Percentiles rank a stretch among this genome's conserved stretches.
Conservation (phyloP, 192 early-diverging fungal genomes). For the Entrophospora sp. region DNA sequence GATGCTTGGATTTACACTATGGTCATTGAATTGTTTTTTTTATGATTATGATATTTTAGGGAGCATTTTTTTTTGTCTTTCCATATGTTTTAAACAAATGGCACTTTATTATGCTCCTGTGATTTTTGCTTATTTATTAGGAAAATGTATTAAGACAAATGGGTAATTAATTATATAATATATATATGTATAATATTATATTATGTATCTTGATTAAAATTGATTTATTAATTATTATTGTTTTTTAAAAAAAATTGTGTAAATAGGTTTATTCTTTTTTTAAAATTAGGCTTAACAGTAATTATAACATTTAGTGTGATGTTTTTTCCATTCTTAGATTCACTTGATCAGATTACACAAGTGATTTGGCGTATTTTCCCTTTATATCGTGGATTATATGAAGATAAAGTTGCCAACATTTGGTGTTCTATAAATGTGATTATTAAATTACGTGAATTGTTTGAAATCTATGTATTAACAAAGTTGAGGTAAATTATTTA, state of each 20-base stretch:
- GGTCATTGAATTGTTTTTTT: conserved; percentile 61
- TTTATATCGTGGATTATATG: conserved; percentile 85
- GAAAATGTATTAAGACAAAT: conserved; percentile 49
- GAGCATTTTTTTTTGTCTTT: conserved; percentile 70
- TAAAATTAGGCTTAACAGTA: conserved; percentile 67
- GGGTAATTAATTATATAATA: conserved; percentile 27
- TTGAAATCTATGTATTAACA: conserved; percentile 50
- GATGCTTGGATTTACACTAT: conserved; percentile 89
- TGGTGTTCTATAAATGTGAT: conserved; percentile 90
- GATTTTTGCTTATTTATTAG: conserved; percentile 83
- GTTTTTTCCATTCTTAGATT: conserved; percentile 62
- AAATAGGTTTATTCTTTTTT: conserved; percentile 43
- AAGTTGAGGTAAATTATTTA: conserved; percentile 51
- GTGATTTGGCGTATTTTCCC: conserved; percentile 84
- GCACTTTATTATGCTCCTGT: conserved; percentile 87
- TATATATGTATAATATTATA: neutral
- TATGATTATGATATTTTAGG: conserved; percentile 57
- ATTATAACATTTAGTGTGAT: conserved; percentile 56
- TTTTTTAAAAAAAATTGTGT: neutral
- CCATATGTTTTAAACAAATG: conserved; percentile 96
- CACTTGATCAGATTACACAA: conserved; percentile 57
- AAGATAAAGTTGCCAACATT: conserved; percentile 97
- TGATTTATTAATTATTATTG: no score
- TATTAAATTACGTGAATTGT: conserved; percentile 70
- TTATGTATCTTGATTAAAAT: neutral